Conservation (phyloP, 805 yeast species). For the Candida loeiensis region DNA sequence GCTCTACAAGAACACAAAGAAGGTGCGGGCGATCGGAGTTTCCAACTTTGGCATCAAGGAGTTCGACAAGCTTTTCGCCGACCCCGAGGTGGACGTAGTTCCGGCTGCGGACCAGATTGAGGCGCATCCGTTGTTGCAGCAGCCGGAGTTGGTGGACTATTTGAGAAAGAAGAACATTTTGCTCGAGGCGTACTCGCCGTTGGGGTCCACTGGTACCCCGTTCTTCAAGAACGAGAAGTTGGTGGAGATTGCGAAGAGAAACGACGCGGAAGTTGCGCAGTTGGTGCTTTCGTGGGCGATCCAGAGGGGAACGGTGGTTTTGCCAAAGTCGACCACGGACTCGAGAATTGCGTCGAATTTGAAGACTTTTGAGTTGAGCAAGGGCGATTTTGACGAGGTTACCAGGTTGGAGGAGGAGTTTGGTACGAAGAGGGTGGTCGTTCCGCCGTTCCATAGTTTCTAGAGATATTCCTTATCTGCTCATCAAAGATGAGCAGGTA, state of each 20-base stretch:
- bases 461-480: conserved; percentile 1
- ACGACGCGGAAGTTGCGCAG: conserved; percentile 45
- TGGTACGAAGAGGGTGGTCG: conserved; percentile 30
- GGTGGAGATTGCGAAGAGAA: conserved; percentile 41
- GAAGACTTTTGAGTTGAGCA: conserved; percentile 32
- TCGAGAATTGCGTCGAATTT: conserved; percentile 36
- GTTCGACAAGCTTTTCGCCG: conserved; percentile 47
- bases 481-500: no score
- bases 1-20: conserved; percentile 46
- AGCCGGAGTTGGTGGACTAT: conserved; percentile 52
- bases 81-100: conserved; percentile 45
- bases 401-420: conserved; percentile 28
- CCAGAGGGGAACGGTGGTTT: conserved; percentile 51
- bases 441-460: conserved; percentile 22
- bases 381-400: conserved; percentile 35
- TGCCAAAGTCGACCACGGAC: conserved; percentile 36
- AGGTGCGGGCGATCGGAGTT: conserved; percentile 69
- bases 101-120: conserved; percentile 80
- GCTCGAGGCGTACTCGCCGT: conserved; percentile 75
- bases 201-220: conserved; percentile 61
- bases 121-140: conserved; percentile 70
- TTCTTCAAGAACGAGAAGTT: conserved; percentile 44
- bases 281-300: conserved; percentile 58
- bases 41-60: conserved; percentile 63
- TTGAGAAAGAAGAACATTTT: conserved; percentile 50